Percentiles rank a stretch among this genome's conserved stretches.
phyloP scores from a whole-genome alignment of 179 eudicot species.

The Gypsophila paniculata region DNA sequence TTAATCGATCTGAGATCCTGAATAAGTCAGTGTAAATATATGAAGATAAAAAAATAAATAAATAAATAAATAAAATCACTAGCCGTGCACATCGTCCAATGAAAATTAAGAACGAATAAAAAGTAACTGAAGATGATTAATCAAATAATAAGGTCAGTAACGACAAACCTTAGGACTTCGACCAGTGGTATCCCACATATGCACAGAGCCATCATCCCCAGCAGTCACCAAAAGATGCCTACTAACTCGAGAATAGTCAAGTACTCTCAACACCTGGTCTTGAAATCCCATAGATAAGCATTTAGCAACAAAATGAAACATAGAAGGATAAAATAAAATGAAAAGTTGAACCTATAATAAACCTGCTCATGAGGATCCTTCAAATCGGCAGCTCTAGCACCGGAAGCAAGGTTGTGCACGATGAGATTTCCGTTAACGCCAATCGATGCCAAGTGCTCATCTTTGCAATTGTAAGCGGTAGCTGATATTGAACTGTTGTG shows the following conservation, averaged over 20 bases:
- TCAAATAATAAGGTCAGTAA: neutral
- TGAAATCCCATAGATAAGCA: constrained; percentile 33
- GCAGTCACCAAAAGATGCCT: constrained; percentile 91
- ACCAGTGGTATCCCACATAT: constrained; percentile 92
- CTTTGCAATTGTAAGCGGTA: constrained; percentile 79
- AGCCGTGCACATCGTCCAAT: neutral
- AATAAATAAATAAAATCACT: too few species aligned
- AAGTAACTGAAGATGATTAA: neutral
- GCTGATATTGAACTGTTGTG: constrained; percentile 80
- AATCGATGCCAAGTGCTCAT: constrained; percentile 92
- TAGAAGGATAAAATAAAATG: constrained; percentile 7
- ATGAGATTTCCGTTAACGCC: constrained; percentile 78
- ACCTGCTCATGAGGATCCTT: constrained; percentile 92
- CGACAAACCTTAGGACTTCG: constrained; percentile 76
- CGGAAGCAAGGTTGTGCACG: constrained; percentile 94
- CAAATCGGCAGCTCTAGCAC: constrained; percentile 67
- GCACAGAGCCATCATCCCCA: constrained; percentile 94
- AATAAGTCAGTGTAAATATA: neutral
- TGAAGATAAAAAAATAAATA: neutral
- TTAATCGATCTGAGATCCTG: too few species aligned
- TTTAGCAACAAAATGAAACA: constrained; percentile 31
- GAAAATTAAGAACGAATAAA: neutral
- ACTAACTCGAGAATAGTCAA: constrained; percentile 90
- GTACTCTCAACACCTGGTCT: constrained; percentile 79
- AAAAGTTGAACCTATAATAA: constrained; percentile 12